Evolutionary conservation across 257 asterid species (phyloP), one percentile per base, ranked within the genome.

Genomic region (Schizonepeta tenuifolia): DNA sequence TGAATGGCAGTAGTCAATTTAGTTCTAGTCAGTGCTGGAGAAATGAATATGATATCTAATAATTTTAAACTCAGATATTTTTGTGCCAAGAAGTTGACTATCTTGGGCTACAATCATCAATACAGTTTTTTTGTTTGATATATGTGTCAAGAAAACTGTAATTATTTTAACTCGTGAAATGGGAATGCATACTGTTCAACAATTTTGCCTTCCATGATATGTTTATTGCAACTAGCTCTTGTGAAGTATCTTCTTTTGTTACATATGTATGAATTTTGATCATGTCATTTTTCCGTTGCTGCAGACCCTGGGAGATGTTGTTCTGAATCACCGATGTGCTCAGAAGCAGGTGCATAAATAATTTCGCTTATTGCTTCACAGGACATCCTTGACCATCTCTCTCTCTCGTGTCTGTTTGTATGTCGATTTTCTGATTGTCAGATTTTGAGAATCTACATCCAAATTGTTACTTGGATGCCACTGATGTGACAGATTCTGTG

Each of bases 301-400:
- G 53, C 51, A 69, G 73, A 69, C 73, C 53, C 50, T 69, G 53
- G 73, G 73, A 20, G 73, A 69, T 22, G 73, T 69, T 20, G 73
- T 69, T 36, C 46, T 69, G 54, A 69, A 69, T 53, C 73, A 69
- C 36, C 73, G 73, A 21, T 69, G 73, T 33, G 73, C 73, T 69
- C 73, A 69, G 12, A 69, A 69, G 73, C 64, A 69, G 73, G 73
- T 69, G 18, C 7, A 9, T 51, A 9, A 22, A 15, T 68, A 10
- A 33, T 20, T 17, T 33, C 33, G 0, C 47, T 44, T 64, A 10
- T 35, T 47, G 22, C 24, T 65, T 14, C 58, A 44, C n/a, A 22
- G 26, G 44, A 24, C 38, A 22, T 24, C 6, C 18, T 66, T 67
- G 72, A 31, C 57, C 49, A 28, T 49, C 60, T 28, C 26, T 49